Base-by-base conservation (phyloP, 371 early-diverging fungal genomes). In the Racocetra persica region DNA sequence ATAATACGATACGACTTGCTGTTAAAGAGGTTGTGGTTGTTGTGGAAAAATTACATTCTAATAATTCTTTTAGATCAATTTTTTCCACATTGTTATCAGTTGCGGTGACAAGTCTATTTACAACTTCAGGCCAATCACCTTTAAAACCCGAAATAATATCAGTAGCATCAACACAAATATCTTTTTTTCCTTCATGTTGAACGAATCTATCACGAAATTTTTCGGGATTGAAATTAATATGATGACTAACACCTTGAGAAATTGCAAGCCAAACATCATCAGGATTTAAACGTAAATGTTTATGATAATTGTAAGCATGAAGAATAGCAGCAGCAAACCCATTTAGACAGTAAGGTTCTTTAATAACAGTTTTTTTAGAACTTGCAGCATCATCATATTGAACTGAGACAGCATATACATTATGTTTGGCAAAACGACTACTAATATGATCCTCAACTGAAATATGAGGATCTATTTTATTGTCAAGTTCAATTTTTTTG, bases 221-320 rank as follows among this genome's bases (percentile, higher is more conserved):
- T 63, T 83, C 83, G 6, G 81, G 45, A 52, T 83, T 70, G 49
- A 45, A 78, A 66, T 83, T 83, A 45, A 83, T 77, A 59, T 70
- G 77, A 24, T 71, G 49, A 67, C 81, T 83, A 72, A 83, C 80
- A 54, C 81, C 81, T 51, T 67, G 62, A 65, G 77, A 71, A 49
- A 83, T 81, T 32, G 83, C 18, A 22, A 71, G 59, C 83, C 83
- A 83, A 11, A 83, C 65, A 57, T 83, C 83, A 63, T 82, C 81
- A 24, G 82, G 81, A 41, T 57, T 70, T 32, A 82, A 13, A 49
- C 52, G 18, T 51, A 82, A 80, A 52, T 70, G 77, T 55, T 82
- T 77, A 57, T 82, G 81, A 22, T 82, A 11, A 38, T 77, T 82
- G 69, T 82, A 82, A 24, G 82, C 82, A 28, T 75, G 14, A 26